Evolutionary conservation across 2,329 filamentous ascomycete species (phyloP).

Genomic region (Grosmannia clavigera): DNA sequence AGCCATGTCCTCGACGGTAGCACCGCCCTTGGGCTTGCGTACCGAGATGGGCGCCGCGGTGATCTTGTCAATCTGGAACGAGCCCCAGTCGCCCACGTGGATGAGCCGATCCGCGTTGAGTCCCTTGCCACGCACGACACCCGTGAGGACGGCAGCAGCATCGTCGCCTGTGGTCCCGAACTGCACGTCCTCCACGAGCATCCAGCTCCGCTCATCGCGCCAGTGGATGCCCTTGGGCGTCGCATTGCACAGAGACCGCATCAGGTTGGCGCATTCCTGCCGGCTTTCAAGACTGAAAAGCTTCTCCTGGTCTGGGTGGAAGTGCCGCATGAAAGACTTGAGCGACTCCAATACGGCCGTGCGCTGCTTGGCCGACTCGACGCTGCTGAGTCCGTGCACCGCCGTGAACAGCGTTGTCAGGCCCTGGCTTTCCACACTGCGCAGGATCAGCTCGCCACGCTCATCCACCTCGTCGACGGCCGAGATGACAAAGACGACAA

Average conservation of each 20-base stretch:
- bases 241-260: conserved; percentile 81
- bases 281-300: conserved; percentile 77
- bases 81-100: conserved; percentile 87
- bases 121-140: conserved; percentile 72
- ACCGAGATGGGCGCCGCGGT: conserved; percentile 57
- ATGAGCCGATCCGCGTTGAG: conserved; percentile 83
- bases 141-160: conserved; percentile 50
- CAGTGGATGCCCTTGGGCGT: conserved; percentile 90
- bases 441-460: conserved; percentile 71
- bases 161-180: conserved; percentile 47
- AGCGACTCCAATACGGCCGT: conserved; percentile 68
- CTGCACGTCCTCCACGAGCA: conserved; percentile 72
- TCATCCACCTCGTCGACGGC: conserved; percentile 73
- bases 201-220: conserved; percentile 92
- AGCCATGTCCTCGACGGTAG: conserved; percentile 34
- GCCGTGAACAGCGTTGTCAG: conserved; percentile 84
- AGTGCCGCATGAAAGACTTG: conserved; percentile 87
- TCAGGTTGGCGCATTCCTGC: conserved; percentile 82
- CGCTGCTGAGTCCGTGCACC: conserved; percentile 64
- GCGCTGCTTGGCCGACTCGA: conserved; percentile 70
- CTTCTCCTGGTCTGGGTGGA: conserved; percentile 86
- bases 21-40: conserved; percentile 43
- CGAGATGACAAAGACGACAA: conserved; percentile 76
- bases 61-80: conserved; percentile 86
- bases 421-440: conserved; percentile 84